Percentiles rank a stretch among this genome's conserved stretches.
Evolutionary conservation across 2,329 filamentous ascomycete genomes (phyloP).

Genomic region (Fusarium pseudonygamai): DNA sequence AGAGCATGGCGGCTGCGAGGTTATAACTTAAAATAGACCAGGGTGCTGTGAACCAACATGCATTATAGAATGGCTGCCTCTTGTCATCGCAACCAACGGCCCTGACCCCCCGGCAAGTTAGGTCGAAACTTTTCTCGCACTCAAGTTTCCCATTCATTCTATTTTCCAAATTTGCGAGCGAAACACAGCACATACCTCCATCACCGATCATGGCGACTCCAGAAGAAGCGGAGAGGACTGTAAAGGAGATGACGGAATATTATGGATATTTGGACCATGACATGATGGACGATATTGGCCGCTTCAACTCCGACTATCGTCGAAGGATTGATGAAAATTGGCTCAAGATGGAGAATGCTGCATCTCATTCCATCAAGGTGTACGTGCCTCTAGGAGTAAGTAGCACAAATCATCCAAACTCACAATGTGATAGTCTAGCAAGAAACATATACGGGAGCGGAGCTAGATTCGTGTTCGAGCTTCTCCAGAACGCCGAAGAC

Average conservation of each 20-base stretch:
- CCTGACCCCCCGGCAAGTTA: rapidly evolving
- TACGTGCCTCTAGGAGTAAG: background rate
- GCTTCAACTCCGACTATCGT: constrained; percentile 23
- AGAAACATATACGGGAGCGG: constrained; percentile 33
- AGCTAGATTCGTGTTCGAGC: constrained; percentile 32
- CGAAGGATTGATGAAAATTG: constrained; percentile 29
- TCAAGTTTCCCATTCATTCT: background rate
- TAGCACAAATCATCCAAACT: rapidly evolving
- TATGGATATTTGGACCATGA: constrained; percentile 16
- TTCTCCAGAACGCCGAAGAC: constrained; percentile 35
- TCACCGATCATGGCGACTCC: constrained; percentile 14
- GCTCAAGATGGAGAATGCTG: constrained; percentile 20
- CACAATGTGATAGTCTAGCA: background rate
- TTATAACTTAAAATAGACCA: background rate
- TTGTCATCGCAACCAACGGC: background rate
- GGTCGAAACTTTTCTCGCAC: background rate
- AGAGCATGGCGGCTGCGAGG: background rate
- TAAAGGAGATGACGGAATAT: constrained; percentile 12
- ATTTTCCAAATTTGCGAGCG: background rate
- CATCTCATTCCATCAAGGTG: constrained; percentile 29
- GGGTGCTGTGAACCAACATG: constrained; percentile 28
- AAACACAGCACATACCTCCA: background rate
- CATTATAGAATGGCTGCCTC: background rate
- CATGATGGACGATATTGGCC: constrained; percentile 33
- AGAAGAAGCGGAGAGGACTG: constrained; percentile 21